Percentiles rank a stretch among this genome's conserved stretches.
phyloP scores from a whole-genome alignment of 2,329 filamentous ascomycete species.

The Cordyceps javanica region DNA sequence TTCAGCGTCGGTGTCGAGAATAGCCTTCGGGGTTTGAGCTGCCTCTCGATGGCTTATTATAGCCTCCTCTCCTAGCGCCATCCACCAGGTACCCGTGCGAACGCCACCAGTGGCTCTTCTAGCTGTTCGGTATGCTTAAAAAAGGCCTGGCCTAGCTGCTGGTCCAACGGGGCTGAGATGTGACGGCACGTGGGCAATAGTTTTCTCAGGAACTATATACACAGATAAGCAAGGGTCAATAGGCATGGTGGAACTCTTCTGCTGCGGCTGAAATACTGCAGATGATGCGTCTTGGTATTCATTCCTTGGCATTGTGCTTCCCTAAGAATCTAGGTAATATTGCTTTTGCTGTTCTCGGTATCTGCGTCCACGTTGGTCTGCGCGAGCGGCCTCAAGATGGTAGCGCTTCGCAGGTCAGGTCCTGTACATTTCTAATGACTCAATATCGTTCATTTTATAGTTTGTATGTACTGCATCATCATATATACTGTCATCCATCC shows the following conservation, averaged over 20 bases:
- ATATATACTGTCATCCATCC: not conserved
- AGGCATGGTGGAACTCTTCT: not conserved
- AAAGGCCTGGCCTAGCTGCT: not conserved
- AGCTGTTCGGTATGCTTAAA: constrained; percentile 1
- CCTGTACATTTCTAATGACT: not conserved
- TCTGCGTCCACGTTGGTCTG: not conserved
- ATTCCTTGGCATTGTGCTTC: not conserved
- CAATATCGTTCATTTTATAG: not conserved
- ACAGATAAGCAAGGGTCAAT: not conserved
- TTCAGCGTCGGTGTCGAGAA: not conserved
- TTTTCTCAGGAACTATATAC: not conserved
- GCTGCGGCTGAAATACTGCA: constrained; percentile 3
- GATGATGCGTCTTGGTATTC: not conserved
- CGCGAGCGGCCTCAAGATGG: not conserved
- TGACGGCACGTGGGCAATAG: constrained; percentile 4
- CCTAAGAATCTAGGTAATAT: not conserved
- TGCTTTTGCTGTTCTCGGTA: too few species aligned
- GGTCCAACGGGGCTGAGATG: constrained; percentile 1
- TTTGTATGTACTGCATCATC: not conserved
- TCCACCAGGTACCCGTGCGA: not conserved
- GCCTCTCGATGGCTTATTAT: too few species aligned
- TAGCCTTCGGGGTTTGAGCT: not conserved
- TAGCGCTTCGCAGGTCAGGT: not conserved
- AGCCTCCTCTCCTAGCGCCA: not conserved
- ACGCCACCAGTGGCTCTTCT: constrained; percentile 3